A percentile compares a stretch with the other conserved stretches of the same genome.
phyloP scores from a whole-genome alignment of 139 green algal species.

The Picochlorum sp. region DNA sequence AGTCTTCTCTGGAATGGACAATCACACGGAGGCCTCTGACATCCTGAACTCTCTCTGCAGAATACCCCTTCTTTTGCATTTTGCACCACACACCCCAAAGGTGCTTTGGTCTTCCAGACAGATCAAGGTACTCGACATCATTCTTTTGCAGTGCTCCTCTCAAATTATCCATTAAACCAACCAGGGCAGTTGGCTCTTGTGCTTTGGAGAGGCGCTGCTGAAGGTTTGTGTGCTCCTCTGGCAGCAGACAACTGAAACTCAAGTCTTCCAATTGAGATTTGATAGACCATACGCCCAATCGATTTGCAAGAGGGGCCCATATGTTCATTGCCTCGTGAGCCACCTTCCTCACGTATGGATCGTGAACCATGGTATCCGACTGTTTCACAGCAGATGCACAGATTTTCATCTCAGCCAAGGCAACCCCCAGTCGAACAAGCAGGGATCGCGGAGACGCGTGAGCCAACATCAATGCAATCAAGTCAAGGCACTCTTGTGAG shows the following conservation, averaged over 20 bases:
- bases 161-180: slow-evolving; percentile 21
- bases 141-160: slow-evolving; percentile 26
- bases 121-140: slow-evolving; percentile 49
- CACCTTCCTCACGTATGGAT: background rate
- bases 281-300: slow-evolving; percentile 77
- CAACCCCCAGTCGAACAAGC: slow-evolving; percentile 77
- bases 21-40: slow-evolving; percentile 80
- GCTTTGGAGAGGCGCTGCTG: slow-evolving; percentile 6
- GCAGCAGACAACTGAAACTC: slow-evolving; percentile 58
- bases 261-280: slow-evolving; percentile 91
- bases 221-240: slow-evolving; percentile 34
- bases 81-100: slow-evolving; percentile 84
- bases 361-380: background rate
- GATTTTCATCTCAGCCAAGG: slow-evolving; percentile 64
- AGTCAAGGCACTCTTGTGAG: background rate
- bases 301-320: slow-evolving; percentile 78
- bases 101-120: slow-evolving; percentile 84
- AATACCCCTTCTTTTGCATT: slow-evolving; percentile 53
- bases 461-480: slow-evolving; percentile 59
- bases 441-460: slow-evolving; percentile 58
- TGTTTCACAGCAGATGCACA: slow-evolving; percentile 36
- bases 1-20: slow-evolving; percentile 68
- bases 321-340: slow-evolving; percentile 67
- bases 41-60: slow-evolving; percentile 60
- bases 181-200: slow-evolving; percentile 17